phyloP scores from a whole-genome alignment of 1,139 yeast species.

The Debaryomycetaceae sp. region DNA sequence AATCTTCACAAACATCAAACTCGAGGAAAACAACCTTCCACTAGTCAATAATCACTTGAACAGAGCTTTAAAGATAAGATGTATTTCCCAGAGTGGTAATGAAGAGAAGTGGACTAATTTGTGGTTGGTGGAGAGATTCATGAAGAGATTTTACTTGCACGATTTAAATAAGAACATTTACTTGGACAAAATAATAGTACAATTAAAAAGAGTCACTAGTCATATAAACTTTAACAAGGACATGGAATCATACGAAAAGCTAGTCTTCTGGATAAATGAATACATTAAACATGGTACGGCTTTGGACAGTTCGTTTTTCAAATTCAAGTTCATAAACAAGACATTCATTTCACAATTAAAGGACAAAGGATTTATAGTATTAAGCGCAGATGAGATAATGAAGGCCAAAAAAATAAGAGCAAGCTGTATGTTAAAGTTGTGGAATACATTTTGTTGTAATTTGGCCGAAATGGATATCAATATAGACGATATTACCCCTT shows the following conservation, averaged over 20 bases:
- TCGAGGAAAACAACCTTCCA: conserved; percentile 25
- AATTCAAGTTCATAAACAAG: conserved; percentile 10
- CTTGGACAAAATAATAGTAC: conserved; percentile 6
- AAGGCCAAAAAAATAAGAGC: conserved; percentile 11
- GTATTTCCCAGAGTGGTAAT: conserved; percentile 7
- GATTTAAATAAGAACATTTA: conserved; percentile 19
- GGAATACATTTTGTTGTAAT: not conserved
- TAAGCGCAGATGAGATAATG: conserved; percentile 7
- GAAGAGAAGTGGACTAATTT: conserved; percentile 13
- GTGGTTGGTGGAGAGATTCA: conserved; percentile 14
- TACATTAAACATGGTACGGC: conserved; percentile 9
- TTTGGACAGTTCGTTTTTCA: conserved; percentile 13
- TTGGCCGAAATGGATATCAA: not conserved
- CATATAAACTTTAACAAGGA: conserved; percentile 2
- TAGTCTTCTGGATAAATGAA: conserved; percentile 3
- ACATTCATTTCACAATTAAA: conserved; percentile 8
- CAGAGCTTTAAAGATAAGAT: conserved; percentile 15
- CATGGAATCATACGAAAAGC: conserved; percentile 2
- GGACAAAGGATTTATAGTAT: conserved; percentile 6
- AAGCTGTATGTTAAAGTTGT: conserved; percentile 5
- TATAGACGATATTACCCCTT: not conserved
- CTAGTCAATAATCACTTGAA: conserved; percentile 23
- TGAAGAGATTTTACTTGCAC: conserved; percentile 14
- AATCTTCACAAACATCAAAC: conserved; percentile 30
- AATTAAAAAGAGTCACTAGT: conserved; percentile 7